phyloP scores from a whole-genome alignment of 805 yeast genomes.

The Nakazawaea ernobii region DNA sequence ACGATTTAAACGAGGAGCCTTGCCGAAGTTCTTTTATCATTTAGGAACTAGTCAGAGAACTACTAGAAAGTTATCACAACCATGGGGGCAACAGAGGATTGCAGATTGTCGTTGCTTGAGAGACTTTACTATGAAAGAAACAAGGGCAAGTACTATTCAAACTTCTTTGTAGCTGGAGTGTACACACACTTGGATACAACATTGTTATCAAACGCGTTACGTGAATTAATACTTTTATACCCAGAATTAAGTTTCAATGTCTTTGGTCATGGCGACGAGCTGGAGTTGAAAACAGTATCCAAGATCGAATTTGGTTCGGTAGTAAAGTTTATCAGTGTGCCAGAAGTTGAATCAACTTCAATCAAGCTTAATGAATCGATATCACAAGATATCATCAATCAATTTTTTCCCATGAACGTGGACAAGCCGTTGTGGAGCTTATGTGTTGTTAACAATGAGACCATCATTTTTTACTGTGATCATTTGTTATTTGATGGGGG shows the following conservation, averaged over 20 bases:
- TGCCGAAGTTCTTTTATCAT: too few species aligned
- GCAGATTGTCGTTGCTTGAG: not conserved
- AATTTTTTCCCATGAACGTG: not conserved
- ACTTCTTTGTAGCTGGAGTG: conserved; percentile 6
- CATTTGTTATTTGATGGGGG: conserved; percentile 30
- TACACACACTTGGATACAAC: not conserved
- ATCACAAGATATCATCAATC: not conserved
- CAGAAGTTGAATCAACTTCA: not conserved
- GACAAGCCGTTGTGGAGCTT: conserved; percentile 19
- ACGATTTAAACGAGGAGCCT: too few species aligned
- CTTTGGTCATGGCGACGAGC: not conserved
- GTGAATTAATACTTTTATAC: conserved; percentile 13
- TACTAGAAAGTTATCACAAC: too few species aligned
- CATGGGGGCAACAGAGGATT: too few species aligned
- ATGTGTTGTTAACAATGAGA: conserved; percentile 12
- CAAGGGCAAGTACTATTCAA: not conserved
- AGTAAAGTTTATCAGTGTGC: not conserved
- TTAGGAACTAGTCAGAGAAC: too few species aligned
- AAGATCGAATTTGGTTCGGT: conserved; percentile 1
- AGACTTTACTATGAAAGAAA: conserved; percentile 8
- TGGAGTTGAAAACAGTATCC: not conserved
- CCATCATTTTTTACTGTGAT: conserved; percentile 20
- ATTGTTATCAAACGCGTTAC: conserved; percentile 11
- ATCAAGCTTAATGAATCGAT: not conserved
- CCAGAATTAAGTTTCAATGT: not conserved